phyloP scores from a whole-genome alignment of 345 rosid species.

The Theobroma cacao region DNA sequence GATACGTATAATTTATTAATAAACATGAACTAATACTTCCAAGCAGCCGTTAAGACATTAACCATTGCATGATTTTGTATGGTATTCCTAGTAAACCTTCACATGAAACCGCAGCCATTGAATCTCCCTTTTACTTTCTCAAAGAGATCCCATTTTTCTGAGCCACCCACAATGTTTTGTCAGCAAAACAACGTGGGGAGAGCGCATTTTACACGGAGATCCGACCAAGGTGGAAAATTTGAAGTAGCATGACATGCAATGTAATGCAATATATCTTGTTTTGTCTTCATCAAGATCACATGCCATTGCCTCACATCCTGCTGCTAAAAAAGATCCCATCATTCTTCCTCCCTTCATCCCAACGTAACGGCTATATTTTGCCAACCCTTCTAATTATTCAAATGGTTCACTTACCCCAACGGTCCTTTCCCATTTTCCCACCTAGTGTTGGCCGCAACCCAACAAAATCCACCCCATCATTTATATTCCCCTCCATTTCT shows the following conservation, averaged over 20 bases:
- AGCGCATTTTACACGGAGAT: not conserved
- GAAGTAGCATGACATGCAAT: not conserved
- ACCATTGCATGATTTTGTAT: too few species aligned
- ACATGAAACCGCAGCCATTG: not conserved
- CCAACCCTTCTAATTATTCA: constrained; percentile 20
- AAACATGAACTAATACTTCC: not conserved
- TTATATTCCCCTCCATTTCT: not conserved
- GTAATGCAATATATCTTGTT: not conserved
- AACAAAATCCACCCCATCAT: constrained; percentile 10
- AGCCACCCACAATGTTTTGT: not conserved
- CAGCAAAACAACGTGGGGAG: not conserved
- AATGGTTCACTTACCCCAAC: constrained; percentile 40
- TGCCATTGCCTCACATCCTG: too few species aligned
- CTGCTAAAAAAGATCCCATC: too few species aligned
- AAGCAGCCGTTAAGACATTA: too few species aligned
- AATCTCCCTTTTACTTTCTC: not conserved
- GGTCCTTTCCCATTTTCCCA: constrained; percentile 54
- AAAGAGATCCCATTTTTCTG: not conserved
- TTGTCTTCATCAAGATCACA: constrained; percentile 8
- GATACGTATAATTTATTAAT: not conserved
- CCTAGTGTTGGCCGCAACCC: constrained; percentile 7
- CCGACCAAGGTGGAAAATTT: not conserved
- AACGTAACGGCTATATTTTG: constrained; percentile 49
- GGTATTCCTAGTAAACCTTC: not conserved
- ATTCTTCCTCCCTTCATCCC: not conserved